Evolutionary conservation across 257 asterid species (phyloP), one percentile per base, ranked within the genome.

Genomic region (Solanum chiquidenum): DNA sequence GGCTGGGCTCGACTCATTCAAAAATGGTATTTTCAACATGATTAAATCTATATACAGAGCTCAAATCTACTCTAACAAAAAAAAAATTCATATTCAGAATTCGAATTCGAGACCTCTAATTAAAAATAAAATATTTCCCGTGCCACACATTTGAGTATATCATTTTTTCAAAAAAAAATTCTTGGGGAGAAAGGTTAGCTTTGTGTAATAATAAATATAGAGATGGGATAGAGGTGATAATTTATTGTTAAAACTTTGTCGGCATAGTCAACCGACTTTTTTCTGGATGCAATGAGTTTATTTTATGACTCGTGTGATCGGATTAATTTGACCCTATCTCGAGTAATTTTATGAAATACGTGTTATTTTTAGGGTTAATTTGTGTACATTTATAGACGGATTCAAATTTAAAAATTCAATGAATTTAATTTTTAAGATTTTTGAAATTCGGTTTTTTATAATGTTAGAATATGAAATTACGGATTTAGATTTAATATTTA

Each of bases 31-130:
- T 52, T 52, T 0, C 10, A 18, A 52, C 9, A 6, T 52, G 9
- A 18, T 52, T 18, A 6, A 52, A 52, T 52, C 0, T 0, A 52
- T 52, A 18, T 18, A 18, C 21, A 2, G 0, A 55, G n/a, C n/a
- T 55, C n/a, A 6, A 52, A 18, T 55, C 0, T 3, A 55, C 10
- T 55, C 0, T 0, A 55, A 55, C 0, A 55, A 9, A 2, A 0
- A 0, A 29, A 29, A 29, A 29, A 1, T 29, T 2, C 1, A 55
- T 55, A 55, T 55, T 55, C 2, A 20, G 0, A 7, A 20, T 0
- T 55, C 8, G 0, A 55, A 55, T 1, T 55, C 4, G 1, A 52
- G 0, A 52, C 3, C 9, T 52, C 3, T 4, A 5, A 49, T 49
- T 49, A 52, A 16, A 2, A 52, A 52, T 52, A 0, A 52, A 52